Base-by-base conservation (phyloP, 2,329 filamentous ascomycete genomes). In the Magnaporthiopsis incrustans region DNA sequence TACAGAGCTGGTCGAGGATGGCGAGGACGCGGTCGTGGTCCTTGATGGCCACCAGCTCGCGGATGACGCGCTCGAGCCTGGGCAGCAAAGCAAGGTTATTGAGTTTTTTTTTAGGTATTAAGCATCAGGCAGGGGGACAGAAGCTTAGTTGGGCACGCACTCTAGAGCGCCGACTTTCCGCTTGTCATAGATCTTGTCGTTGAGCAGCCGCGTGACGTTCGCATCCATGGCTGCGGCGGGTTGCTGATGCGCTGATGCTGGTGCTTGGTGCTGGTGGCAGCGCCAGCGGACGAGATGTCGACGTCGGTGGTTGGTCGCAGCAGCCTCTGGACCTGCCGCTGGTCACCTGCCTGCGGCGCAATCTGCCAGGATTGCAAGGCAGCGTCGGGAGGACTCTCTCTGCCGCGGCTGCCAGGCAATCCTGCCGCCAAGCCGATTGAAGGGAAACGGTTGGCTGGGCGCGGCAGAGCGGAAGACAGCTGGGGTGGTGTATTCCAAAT, bases 141-240 rank as follows among this genome's bases (percentile, higher is more conserved):
- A 61, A 26, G 61, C 63, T 57, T n/a, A 62, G 50, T 57, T 25
- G 38, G 66, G 66, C 62, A 80, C 89, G 72, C 87, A 97, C 92
- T 99, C 95, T 65, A 99, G 85, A 71, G 96, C 95, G 68, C 95
- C 95, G 73, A 92, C 89, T 78, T 99, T 99, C 74, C 96, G 87
- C 82, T 96, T 97, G 75, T 99, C 95, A 77, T 99, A 99, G 74
- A 98, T 89, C 85, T 97, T 99, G 79, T 99, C 95, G 75, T 96
- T 96, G 74, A 99, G 83, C 69, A 93, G 85, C 71, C 94, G 91
- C 77, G 96, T 92, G 74, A 97, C 91, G 74, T 88, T 89, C 73
- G 85, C 82, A 81, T 98, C 94, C 93, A 98, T 97, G 71, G 65
- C 50, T 32, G 56, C 44, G 44, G 44, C 4, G 22, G 44, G 44